Evolutionary conservation across 2,329 filamentous ascomycete species (phyloP), one percentile per base, ranked within the genome.

Genomic region (Clarireedia hainanense): DNA sequence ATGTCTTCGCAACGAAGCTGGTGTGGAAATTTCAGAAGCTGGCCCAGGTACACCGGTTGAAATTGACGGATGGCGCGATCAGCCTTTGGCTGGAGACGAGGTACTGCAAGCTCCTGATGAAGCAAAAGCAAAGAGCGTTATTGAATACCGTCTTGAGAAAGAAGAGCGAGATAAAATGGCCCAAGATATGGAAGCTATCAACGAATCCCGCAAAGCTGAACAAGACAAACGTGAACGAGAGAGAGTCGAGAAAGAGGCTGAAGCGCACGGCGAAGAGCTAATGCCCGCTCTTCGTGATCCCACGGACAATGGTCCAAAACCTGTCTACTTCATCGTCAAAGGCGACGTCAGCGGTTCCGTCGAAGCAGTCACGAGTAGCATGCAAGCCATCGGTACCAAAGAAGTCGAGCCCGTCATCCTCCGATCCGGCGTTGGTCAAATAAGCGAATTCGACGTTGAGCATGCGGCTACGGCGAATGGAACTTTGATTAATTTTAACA

Each of bases 281-380:
- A 65, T 66, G 30, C 65, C 65, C 4, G 66, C 62, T 23, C 67
- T 67, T 26, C 1, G 40, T 40, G n/a, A 24, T 23, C 36, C 47
- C 2, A 30, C 20, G 26, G 24, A 69, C 5, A 74, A 72, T 36
- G 75, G 76, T 7, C 71, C 78, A 6, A 75, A 76, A 50, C 73
- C 79, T 15, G 79, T 96, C 48, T 87, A 87, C 64, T 94, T 97
- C 71, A 83, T 94, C 57, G 78, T 99, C 73, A 96, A 95, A 72
- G 91, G 86, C 53, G 94, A 99, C 65, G 94, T 97, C 17, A 88
- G 87, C 59, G 94, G 94, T 39, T 97, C 92, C 0, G 91, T 91
- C 0, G 94, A 99, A 74, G 94, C 94, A 2, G 87, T 97, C 2
- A 78, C 85, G 58, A 86, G 89, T 49, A 85, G 86, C 7, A 79